Percentiles rank a stretch among this genome's conserved stretches.
Conservation (phyloP, 1,139 yeast species). For the Geotrichum restrictum region DNA sequence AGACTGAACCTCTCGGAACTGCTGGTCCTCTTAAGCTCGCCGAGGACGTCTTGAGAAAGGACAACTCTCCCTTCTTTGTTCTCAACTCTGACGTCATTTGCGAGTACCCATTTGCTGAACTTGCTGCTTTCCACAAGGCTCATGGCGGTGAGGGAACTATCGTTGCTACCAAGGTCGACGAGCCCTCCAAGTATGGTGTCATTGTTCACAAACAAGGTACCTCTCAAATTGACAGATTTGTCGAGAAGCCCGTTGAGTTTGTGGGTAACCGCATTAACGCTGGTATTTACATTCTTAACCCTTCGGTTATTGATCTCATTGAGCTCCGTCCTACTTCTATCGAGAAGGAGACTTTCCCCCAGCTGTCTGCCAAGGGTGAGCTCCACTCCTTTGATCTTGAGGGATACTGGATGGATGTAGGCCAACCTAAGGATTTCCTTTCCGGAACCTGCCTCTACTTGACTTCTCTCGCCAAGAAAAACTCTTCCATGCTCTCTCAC, state of each 20-base stretch:
- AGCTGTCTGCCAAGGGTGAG: slow-evolving; percentile 80
- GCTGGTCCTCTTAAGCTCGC: slow-evolving; percentile 99
- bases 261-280: slow-evolving; percentile 93
- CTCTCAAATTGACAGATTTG: slow-evolving; percentile 94
- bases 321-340: slow-evolving; percentile 98
- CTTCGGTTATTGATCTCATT: slow-evolving; percentile 91
- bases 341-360: slow-evolving; percentile 99
- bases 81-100: slow-evolving; percentile 98
- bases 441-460: slow-evolving; percentile 94
- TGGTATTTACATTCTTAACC: slow-evolving; percentile 94
- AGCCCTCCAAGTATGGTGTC: slow-evolving; percentile 99
- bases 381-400: slow-evolving; percentile 95
- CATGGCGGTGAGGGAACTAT: slow-evolving; percentile 99
- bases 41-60: slow-evolving; percentile 88
- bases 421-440: slow-evolving; percentile 99
- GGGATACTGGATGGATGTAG: slow-evolving; percentile 99
- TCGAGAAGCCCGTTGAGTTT: slow-evolving; percentile 96
- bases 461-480: slow-evolving; percentile 77
- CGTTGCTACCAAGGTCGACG: slow-evolving; percentile 99
- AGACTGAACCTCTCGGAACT: slow-evolving; percentile 98
- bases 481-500: slow-evolving; percentile 62
- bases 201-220: slow-evolving; percentile 94
- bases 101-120: slow-evolving; percentile 93
- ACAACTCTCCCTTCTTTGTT: slow-evolving; percentile 93
- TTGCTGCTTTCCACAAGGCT: slow-evolving; percentile 86